A percentile compares a stretch with the other conserved stretches of the same genome.
Conservation (phyloP, 306 rosid species). For the Prunus dulcis region DNA sequence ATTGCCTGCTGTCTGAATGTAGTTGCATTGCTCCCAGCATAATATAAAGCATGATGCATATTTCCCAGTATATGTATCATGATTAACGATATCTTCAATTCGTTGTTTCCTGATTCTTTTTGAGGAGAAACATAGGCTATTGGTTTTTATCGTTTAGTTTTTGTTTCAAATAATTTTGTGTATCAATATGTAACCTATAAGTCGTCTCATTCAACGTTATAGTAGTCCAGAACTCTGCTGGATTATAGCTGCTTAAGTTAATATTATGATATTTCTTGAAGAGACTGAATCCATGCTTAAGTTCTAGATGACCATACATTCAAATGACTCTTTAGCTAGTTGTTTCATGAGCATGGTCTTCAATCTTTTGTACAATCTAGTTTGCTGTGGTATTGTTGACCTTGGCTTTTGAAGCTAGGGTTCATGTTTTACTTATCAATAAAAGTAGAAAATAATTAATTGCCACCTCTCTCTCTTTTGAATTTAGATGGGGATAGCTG, state of each 20-base stretch:
- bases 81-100: not conserved
- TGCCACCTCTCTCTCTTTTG: conserved; percentile 20
- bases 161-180: not conserved
- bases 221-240: not conserved
- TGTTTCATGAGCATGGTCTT: not conserved
- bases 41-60: not conserved
- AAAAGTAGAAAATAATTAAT: not conserved
- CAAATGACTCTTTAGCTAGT: not conserved
- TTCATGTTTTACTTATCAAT: not conserved
- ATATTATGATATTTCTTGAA: not conserved
- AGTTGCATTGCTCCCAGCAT: not conserved
- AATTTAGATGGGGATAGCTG: conserved; percentile 90
- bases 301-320: not conserved
- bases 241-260: not conserved
- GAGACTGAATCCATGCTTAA: not conserved
- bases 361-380: not conserved
- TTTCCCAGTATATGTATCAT: not conserved
- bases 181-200: not conserved
- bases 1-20: not conserved
- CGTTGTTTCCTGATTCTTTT: not conserved
- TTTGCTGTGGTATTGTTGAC: not conserved
- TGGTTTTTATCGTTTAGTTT: not conserved
- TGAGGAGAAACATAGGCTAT: not conserved
- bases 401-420: not conserved
- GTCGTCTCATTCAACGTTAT: not conserved